phyloP scores from a whole-genome alignment of 2,329 filamentous ascomycete genomes.

The Metarhizium guizhouense region DNA sequence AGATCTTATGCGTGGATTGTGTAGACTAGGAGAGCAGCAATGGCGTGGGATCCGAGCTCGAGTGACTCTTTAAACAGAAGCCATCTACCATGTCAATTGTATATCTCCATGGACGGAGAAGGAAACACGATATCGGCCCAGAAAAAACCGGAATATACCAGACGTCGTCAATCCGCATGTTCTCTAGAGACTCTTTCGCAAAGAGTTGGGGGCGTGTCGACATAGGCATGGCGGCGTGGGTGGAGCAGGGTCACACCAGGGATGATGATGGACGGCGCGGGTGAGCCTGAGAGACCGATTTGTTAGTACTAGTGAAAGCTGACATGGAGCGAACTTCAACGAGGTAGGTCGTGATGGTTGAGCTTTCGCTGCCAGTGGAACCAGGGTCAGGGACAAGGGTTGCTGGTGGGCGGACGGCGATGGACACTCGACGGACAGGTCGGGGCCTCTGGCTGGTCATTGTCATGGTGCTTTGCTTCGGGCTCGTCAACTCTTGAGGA shows the following conservation, averaged over 20 bases:
- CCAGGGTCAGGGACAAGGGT: neutral
- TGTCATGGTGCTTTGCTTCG: neutral
- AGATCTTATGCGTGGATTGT: neutral
- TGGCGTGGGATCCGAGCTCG: too few species aligned
- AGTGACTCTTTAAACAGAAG: too few species aligned
- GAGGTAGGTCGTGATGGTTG: neutral
- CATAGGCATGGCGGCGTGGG: conserved; percentile 3
- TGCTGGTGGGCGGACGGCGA: neutral
- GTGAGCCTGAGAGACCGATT: neutral
- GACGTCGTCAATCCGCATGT: neutral
- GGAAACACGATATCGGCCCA: too few species aligned
- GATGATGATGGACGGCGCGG: neutral
- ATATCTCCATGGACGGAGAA: too few species aligned
- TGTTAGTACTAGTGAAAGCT: neutral
- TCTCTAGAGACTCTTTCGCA: neutral
- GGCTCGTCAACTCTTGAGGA: neutral
- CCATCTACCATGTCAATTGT: too few species aligned
- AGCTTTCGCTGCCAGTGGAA: neutral
- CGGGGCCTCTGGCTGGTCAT: too few species aligned
- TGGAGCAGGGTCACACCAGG: conserved; percentile 7
- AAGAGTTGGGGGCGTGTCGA: conserved; percentile 3
- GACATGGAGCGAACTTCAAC: neutral
- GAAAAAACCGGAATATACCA: neutral
- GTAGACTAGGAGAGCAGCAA: neutral
- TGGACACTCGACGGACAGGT: too few species aligned